Evolutionary conservation across 2,329 filamentous ascomycete genomes (phyloP).

Genomic region (Alternaria atra): DNA sequence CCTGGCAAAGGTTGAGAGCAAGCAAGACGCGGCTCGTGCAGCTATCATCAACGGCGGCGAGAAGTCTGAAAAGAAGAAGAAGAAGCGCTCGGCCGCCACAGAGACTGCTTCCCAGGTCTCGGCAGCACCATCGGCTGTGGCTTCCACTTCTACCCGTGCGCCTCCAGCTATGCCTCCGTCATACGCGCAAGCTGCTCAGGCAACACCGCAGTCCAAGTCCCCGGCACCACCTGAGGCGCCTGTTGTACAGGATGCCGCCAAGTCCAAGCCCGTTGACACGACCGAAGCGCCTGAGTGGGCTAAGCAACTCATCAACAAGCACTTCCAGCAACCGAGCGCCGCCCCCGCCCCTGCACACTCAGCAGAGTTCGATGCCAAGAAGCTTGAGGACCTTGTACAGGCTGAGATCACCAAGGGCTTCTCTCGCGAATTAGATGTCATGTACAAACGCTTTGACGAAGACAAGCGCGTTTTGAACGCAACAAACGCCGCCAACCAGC

Average conservation of each 20-base stretch:
- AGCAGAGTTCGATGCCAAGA: slow-evolving; percentile 61
- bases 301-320: slow-evolving; percentile 45
- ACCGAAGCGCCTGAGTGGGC: slow-evolving; percentile 49
- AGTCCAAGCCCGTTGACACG: slow-evolving; percentile 24
- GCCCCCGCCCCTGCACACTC: slow-evolving; percentile 22
- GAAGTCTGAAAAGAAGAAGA: slow-evolving; percentile 66
- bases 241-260: slow-evolving; percentile 23
- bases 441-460: slow-evolving; percentile 71
- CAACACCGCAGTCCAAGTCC: slow-evolving; percentile 39
- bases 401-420: slow-evolving; percentile 58
- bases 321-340: slow-evolving; percentile 33
- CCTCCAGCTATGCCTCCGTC: slow-evolving; percentile 40
- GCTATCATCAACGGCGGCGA: slow-evolving; percentile 53
- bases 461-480: slow-evolving; percentile 73
- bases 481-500: slow-evolving; percentile 70
- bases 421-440: slow-evolving; percentile 60
- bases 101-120: slow-evolving; percentile 59
- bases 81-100: slow-evolving; percentile 66
- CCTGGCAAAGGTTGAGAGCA: slow-evolving; percentile 53
- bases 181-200: slow-evolving; percentile 54
- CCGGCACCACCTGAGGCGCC: slow-evolving; percentile 35
- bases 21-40: slow-evolving; percentile 52
- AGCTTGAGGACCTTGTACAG: slow-evolving; percentile 59
- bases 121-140: slow-evolving; percentile 8
- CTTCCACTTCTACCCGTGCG: slow-evolving; percentile 29